A percentile compares a stretch with the other conserved stretches of the same genome.
These are phyloP conservation scores for Botrytis pseudocinerea DNA, from an alignment of 2,329 filamentous ascomycete genomes.

Conservation along the genomic window DNA sequence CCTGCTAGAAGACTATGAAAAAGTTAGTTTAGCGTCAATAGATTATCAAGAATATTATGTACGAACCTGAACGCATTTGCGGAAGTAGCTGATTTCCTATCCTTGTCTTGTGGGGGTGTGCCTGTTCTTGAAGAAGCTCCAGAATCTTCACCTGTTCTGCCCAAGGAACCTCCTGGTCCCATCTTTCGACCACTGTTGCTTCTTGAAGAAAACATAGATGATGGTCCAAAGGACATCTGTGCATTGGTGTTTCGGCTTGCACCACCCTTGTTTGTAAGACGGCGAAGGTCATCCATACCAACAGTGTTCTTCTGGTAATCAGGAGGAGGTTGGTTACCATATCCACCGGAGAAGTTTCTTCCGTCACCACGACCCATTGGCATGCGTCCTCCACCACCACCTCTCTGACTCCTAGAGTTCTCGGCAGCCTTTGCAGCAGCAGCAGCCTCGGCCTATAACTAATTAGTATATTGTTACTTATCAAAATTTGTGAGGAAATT, in stretches of 20 bases:
- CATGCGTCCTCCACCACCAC: slow-evolving; percentile 67
- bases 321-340: slow-evolving; percentile 68
- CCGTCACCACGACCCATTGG: slow-evolving; percentile 81
- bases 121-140: slow-evolving; percentile 84
- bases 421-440: slow-evolving; percentile 82
- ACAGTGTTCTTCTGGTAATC: slow-evolving; percentile 77
- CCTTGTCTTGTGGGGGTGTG: slow-evolving; percentile 75
- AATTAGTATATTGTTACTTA: slow-evolving; percentile 34
- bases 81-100: slow-evolving; percentile 64
- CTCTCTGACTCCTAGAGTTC: slow-evolving; percentile 58
- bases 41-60: background rate
- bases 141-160: slow-evolving; percentile 79
- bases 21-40: slow-evolving; percentile 34
- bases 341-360: slow-evolving; percentile 75
- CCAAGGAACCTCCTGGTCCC: slow-evolving; percentile 71
- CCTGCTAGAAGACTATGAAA: slow-evolving; percentile 52
- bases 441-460: slow-evolving; percentile 63
- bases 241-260: slow-evolving; percentile 61
- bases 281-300: slow-evolving; percentile 86
- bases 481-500: slow-evolving; percentile 26
- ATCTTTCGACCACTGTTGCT: slow-evolving; percentile 87
- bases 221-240: slow-evolving; percentile 70
- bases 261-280: slow-evolving; percentile 65
- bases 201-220: slow-evolving; percentile 83
- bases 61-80: slow-evolving; percentile 93